phyloP scores from a whole-genome alignment of 2,329 filamentous ascomycete genomes.

The Cadophora luteo-olivacea region DNA sequence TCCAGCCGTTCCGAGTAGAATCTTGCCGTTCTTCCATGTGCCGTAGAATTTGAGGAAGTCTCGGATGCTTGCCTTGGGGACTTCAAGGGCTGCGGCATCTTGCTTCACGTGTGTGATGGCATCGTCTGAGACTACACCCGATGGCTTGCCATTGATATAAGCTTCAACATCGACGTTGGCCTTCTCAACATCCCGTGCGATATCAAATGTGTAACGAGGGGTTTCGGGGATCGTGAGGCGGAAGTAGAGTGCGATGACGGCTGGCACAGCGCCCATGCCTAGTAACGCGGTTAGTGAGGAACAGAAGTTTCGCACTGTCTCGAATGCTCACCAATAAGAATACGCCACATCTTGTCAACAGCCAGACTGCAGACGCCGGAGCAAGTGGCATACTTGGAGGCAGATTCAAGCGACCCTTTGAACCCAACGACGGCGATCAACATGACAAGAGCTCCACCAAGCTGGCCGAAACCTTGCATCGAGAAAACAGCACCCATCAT shows the following conservation, averaged over 20 bases:
- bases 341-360: slow-evolving; percentile 80
- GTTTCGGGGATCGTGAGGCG: slow-evolving; percentile 87
- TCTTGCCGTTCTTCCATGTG: slow-evolving; percentile 72
- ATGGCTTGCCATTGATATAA: slow-evolving; percentile 72
- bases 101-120: slow-evolving; percentile 61
- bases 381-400: slow-evolving; percentile 62
- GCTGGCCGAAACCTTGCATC: slow-evolving; percentile 86
- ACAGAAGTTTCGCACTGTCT: too few species aligned
- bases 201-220: slow-evolving; percentile 86
- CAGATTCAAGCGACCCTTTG: slow-evolving; percentile 64
- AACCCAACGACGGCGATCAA: slow-evolving; percentile 77
- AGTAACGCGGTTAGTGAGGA: too few species aligned
- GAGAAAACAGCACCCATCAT: slow-evolving; percentile 90
- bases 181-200: slow-evolving; percentile 76
- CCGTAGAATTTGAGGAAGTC: slow-evolving; percentile 77
- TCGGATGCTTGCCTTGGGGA: slow-evolving; percentile 72
- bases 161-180: slow-evolving; percentile 74
- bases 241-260: slow-evolving; percentile 82
- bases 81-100: slow-evolving; percentile 42
- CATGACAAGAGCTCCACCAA: slow-evolving; percentile 76
- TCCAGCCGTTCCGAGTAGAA: slow-evolving; percentile 81
- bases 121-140: slow-evolving; percentile 66
- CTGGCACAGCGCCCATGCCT: slow-evolving; percentile 83
- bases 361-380: slow-evolving; percentile 67
- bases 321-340: slow-evolving; percentile 49